Evolutionary conservation across 2,329 filamentous ascomycete species (phyloP).

Genomic region (Ophiostoma angusticollis): DNA sequence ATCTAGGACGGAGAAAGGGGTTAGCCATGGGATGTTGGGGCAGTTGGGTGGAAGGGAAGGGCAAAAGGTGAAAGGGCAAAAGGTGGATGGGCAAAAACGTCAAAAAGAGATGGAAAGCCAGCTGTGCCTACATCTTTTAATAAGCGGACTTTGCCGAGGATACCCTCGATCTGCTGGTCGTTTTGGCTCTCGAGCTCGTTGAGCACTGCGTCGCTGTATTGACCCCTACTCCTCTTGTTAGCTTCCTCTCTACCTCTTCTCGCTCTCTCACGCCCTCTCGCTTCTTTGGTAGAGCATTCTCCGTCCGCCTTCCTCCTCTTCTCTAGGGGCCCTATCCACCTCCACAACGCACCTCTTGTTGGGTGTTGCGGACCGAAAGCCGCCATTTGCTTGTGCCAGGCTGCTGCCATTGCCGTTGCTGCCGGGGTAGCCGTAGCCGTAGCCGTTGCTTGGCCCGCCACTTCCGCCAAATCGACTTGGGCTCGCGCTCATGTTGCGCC

Average conservation of each 20-base stretch:
- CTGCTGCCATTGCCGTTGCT: slow-evolving; percentile 23
- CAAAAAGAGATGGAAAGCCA: too few relatives aligned
- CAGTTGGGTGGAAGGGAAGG: too few relatives aligned
- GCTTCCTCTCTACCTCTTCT: not conserved
- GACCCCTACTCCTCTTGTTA: slow-evolving; percentile 43
- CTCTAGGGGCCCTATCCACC: too few relatives aligned
- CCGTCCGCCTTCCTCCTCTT: too few relatives aligned
- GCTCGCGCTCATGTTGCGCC: slow-evolving; percentile 32
- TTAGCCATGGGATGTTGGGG: not conserved
- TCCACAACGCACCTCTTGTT: slow-evolving; percentile 44
- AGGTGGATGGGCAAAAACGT: slow-evolving; percentile 6
- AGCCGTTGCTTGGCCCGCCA: slow-evolving; percentile 26
- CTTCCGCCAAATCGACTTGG: slow-evolving; percentile 28
- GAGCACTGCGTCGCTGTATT: slow-evolving; percentile 85
- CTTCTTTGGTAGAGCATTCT: too few relatives aligned
- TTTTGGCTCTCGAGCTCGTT: slow-evolving; percentile 95
- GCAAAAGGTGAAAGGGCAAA: not conserved
- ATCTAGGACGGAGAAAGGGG: slow-evolving; percentile 40
- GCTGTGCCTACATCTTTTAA: slow-evolving; percentile 79
- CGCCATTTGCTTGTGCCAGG: slow-evolving; percentile 23
- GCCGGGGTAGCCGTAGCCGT: slow-evolving; percentile 40
- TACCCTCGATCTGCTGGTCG: slow-evolving; percentile 78
- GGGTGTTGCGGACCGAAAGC: slow-evolving; percentile 57
- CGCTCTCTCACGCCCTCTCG: too few relatives aligned
- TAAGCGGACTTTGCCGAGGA: slow-evolving; percentile 77